These are phyloP conservation scores for Yamadazyma atlantica DNA, from an alignment of 1,139 yeast genomes.

Conservation along the genomic window DNA sequence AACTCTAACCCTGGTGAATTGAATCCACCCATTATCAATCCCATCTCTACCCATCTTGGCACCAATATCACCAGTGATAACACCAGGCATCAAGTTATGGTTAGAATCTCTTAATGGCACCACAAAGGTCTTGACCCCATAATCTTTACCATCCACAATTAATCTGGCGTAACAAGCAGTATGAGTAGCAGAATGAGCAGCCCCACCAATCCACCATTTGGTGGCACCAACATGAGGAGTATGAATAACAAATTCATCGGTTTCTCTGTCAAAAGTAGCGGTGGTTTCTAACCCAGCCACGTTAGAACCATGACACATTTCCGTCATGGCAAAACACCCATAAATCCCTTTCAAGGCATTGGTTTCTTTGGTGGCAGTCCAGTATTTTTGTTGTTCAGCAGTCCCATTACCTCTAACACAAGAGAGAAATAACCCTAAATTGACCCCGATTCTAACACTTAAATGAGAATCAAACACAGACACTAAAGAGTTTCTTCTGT, in stretches of 20 bases:
- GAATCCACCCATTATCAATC: conserved; percentile 94
- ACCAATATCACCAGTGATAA: conserved; percentile 88
- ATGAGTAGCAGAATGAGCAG: conserved; percentile 91
- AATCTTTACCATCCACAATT: conserved; percentile 77
- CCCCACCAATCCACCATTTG: conserved; percentile 99
- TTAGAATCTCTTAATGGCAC: conserved; percentile 80
- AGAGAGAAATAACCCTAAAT: conserved; percentile 48
- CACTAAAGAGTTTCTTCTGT: conserved; percentile 40
- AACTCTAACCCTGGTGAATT: conserved; percentile 75
- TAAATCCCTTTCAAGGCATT: conserved; percentile 62
- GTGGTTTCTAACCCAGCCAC: conserved; percentile 93
- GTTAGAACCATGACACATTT: conserved; percentile 90
- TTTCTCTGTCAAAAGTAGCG: conserved; percentile 68
- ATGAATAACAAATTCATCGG: conserved; percentile 70
- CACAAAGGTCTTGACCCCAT: conserved; percentile 87
- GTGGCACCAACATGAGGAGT: conserved; percentile 93
- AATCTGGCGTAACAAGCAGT: conserved; percentile 79
- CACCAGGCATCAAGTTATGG: conserved; percentile 74
- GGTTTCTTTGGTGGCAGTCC: conserved; percentile 78
- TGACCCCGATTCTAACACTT: conserved; percentile 50
- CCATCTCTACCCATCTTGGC: conserved; percentile 92
- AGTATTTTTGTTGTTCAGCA: conserved; percentile 57
- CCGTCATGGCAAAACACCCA: conserved; percentile 95
- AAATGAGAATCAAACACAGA: conserved; percentile 51
- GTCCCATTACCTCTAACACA: conserved; percentile 54